Base-by-base conservation (phyloP, 73 alveolate genomes). In the Paramecium sexaurelia region DNA sequence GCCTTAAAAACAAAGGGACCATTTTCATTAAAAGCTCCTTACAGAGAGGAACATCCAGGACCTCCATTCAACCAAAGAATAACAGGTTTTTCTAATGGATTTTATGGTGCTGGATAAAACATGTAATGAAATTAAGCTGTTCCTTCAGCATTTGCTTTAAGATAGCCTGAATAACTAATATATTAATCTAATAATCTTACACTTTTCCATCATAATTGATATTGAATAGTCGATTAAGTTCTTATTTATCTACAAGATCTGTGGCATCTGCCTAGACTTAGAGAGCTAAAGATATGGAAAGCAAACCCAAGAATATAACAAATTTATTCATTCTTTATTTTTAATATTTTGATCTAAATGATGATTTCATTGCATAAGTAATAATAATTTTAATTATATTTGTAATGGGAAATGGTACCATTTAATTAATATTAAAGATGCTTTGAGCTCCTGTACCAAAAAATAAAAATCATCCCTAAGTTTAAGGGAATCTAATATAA, bases 51-150 rank as follows among this genome's bases (percentile, higher is more conserved):
- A 82, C 99, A 98, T 15, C 99, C 99, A 37, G 99, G 99, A 13
- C 99, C 99, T 8, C 99, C 99, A 92, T 98, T 98, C 95, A 98
- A 94, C 99, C 99, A 98, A n/a, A 98, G 89, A 39, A 98, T 67
- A 27, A 98, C 86, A 8, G 99, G 97, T 67, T 84, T 96, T 6
- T 93, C 55, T 19, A 92, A 55, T 32, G 96, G 93, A 13, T 87
- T 82, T 1, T 8, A 47, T 26, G 69, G 89, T 15, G 89, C 29
- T 36, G 68, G 68, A 36, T 39, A 75, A 36, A 75, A 40, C 68
- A 40, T 45, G 10, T 40, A 78, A 78, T 78, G 75, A 43, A 78
- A 78, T 7, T 71, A 37, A 13, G 56, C 57, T 78, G 37, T 40
- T n/a, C 55, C 90, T 41, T 9, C 90, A 41, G 0, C 71, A 41